Percentiles rank a stretch among this genome's conserved stretches.
These are phyloP conservation scores for Diaporthe helianthi DNA, from an alignment of 2,329 filamentous ascomycete genomes.

Conservation along the genomic window DNA sequence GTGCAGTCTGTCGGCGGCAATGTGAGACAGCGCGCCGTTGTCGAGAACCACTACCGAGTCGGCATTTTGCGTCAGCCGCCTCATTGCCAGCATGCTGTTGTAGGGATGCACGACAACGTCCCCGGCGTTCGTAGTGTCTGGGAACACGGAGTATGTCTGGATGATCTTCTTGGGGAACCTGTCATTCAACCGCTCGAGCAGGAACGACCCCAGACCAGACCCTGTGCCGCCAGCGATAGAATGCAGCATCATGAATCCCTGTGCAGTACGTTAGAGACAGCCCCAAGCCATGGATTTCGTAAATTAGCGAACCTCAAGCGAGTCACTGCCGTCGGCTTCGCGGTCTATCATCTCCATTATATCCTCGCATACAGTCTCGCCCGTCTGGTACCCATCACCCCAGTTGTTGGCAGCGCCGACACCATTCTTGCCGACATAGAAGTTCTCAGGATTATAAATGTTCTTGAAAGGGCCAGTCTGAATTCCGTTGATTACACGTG, in stretches of 20 bases:
- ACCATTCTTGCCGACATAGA: constrained; percentile 94
- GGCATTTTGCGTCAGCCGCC: constrained; percentile 90
- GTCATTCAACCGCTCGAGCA: constrained; percentile 95
- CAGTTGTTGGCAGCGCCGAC: constrained; percentile 97
- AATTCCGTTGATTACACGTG: constrained; percentile 89
- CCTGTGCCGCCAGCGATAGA: constrained; percentile 97
- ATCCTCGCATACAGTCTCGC: constrained; percentile 91
- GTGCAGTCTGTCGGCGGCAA: constrained; percentile 92
- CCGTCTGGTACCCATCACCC: constrained; percentile 94
- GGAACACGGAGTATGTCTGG: constrained; percentile 98
- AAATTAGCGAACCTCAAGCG: constrained; percentile 71
- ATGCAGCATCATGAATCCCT: constrained; percentile 98
- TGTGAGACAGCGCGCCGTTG: constrained; percentile 91
- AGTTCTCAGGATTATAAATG: constrained; percentile 99
- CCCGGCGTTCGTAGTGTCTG: constrained; percentile 83
- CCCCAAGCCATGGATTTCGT: no score
- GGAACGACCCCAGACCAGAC: constrained; percentile 92
- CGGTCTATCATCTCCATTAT: constrained; percentile 99
- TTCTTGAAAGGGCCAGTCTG: constrained; percentile 95
- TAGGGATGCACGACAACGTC: constrained; percentile 98
- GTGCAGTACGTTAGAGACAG: constrained; percentile 37
- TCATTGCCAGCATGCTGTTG: constrained; percentile 93
- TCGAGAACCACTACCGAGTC: constrained; percentile 98
- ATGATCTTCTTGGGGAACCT: constrained; percentile 99
- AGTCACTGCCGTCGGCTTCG: constrained; percentile 97